Evolutionary conservation across 345 rosid genomes (phyloP), one percentile per base, ranked within the genome.

Genomic region (Draba incana): DNA sequence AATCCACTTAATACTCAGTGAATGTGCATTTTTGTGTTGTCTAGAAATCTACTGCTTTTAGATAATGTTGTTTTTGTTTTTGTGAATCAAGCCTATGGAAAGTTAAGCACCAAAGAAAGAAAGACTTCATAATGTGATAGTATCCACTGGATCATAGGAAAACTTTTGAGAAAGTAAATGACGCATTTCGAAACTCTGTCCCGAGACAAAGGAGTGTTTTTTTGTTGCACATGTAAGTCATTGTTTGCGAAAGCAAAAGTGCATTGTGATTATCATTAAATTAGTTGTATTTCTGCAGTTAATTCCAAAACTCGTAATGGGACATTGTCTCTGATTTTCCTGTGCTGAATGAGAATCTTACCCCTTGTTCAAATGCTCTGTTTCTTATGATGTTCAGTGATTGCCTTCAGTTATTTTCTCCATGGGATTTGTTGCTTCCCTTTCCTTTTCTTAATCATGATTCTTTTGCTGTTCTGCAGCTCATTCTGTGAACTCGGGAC

Each of bases 341-440:
- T n/a, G 8, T 3, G 44, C 8, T 56, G 14, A 55, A 35, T 15
- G 8, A 10, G 90, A 88, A 88, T 86, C 90, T 81, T 84, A 81
- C 92, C 89, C 84, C 89, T 86, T 84, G 82, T 84, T 88, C 41
- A 47, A 48, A 57, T 47, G 64, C 65, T 63, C 63, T 56, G 37
- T 56, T n/a, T 25, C 3, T 37, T 50, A 37, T 37, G 30, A 23
- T 58, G 20, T 39, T 57, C 20, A 20, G 62, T 11, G 25, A 57
- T 12, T 39, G 20, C 16, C 5, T 23, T 23, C 11, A 6, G 3
- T 41, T 41, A 31, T 12, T 3, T 42, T 42, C 16, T 57, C 48
- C 39, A 35, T 57, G 49, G 25, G 47, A 24, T 2, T 13, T 58
- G 24, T 20, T 57, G 63, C 27, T 58, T 5, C 33, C 5, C 14